Evolutionary conservation across 805 yeast genomes (phyloP), one percentile per base, ranked within the genome.

Genomic region (Candida andamanensis): DNA sequence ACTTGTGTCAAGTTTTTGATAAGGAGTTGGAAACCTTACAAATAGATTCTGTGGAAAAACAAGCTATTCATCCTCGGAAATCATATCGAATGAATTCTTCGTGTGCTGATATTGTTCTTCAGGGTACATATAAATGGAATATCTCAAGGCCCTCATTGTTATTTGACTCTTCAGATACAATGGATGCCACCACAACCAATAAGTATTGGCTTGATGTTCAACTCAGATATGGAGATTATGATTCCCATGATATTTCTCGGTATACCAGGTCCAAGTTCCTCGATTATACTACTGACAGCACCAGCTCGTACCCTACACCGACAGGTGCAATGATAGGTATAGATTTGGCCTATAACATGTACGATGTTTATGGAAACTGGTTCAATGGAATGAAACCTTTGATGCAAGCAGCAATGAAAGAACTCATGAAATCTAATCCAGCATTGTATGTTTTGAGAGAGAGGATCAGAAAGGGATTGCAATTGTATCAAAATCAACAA

Each of bases 351-450:
- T 92, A 92, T 54, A 92, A 92, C 56, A 85, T 87, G 81, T 89
- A 83, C 52, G 97, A 87, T 56, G 89, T 95, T 0, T 92, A 86
- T 57, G 99, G 99, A 19, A 86, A 85, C 48, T 92, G 98, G 98
- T 84, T 92, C 62, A 90, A 94, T 2, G 97, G 97, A 1, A 61
- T 90, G 58, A 92, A 92, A 56, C 86, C 86, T 3, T 65, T 92
- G 48, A 67, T 92, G 64, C 95, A 85, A 50, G 85, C 80, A 49
- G 95, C 97, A 10, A 80, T 92, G 95, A 72, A 77, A 41, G 90
- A 92, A 22, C 84, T 92, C 28, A 84, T 89, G 95, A 87, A 85
- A 50, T 82, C 92, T 1, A 92, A 90, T 49, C 97, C 98, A 0
- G 95, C 97, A 0, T 57, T 92, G 24, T 83, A 79, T 53, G 97